phyloP scores from a whole-genome alignment of 352 stramenopile species.

The Globisporangium paddicum region DNA sequence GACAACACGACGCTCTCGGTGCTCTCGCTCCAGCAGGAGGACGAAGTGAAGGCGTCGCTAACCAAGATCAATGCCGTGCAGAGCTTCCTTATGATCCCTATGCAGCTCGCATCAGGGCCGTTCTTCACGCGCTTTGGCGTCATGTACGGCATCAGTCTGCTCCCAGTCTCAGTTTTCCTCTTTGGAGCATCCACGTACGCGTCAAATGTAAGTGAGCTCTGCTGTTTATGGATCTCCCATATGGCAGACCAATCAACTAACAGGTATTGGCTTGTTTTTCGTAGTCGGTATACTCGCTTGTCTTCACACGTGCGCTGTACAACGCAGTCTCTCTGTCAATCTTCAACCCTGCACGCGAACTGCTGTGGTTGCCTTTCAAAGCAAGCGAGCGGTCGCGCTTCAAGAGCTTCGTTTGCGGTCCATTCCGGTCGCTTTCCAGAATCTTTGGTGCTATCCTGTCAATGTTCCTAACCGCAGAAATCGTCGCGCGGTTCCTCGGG shows the following conservation, averaged over 20 bases:
- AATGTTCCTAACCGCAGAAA: constrained; percentile 53
- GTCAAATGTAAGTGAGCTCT: constrained; percentile 33
- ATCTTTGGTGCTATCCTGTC: constrained; percentile 73
- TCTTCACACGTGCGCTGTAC: constrained; percentile 71
- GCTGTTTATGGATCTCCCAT: too few relatives aligned
- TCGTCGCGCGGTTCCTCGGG: constrained; percentile 43
- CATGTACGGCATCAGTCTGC: constrained; percentile 77
- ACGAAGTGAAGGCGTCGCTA: constrained; percentile 67
- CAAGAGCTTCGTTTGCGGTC: constrained; percentile 76
- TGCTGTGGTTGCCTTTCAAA: constrained; percentile 85
- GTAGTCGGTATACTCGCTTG: constrained; percentile 48
- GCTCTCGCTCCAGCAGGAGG: constrained; percentile 59
- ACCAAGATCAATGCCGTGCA: constrained; percentile 79
- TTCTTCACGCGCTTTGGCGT: constrained; percentile 85
- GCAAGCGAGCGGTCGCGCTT: constrained; percentile 59
- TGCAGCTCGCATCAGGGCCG: constrained; percentile 69
- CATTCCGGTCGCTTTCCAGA: constrained; percentile 74
- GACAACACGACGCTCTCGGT: constrained; percentile 81
- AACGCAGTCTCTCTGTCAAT: constrained; percentile 75
- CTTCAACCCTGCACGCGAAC: constrained; percentile 81
- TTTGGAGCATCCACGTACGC: constrained; percentile 62
- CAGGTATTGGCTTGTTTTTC: not conserved
- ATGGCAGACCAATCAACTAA: not conserved
- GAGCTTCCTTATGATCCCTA: constrained; percentile 84
- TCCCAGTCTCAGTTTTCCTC: constrained; percentile 66